Conservation (phyloP, 2,329 filamentous ascomycete species). For the Aspergillus chevalieri region DNA sequence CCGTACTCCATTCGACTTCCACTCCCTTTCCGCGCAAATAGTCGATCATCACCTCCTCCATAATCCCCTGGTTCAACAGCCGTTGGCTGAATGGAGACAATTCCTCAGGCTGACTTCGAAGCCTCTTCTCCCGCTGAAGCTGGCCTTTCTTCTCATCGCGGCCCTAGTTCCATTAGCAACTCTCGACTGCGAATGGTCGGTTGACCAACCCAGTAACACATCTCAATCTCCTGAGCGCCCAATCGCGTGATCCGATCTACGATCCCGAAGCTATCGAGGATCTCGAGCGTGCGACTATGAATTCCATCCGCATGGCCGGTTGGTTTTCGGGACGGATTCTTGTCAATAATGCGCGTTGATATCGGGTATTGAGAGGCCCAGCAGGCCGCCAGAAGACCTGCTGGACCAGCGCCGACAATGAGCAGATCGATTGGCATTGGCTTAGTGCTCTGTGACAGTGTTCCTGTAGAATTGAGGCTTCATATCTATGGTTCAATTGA, state of each 20-base stretch:
- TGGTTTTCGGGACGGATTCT: slow-evolving; percentile 10
- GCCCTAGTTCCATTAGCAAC: neutral
- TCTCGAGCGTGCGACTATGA: slow-evolving; percentile 62
- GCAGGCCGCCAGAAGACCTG: slow-evolving; percentile 11
- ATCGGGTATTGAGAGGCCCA: slow-evolving; percentile 14
- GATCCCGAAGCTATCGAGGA: slow-evolving; percentile 66
- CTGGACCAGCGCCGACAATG: slow-evolving; percentile 1
- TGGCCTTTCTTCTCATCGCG: slow-evolving; percentile 58
- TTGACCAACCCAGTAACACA: slow-evolving; percentile 10
- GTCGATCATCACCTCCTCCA: slow-evolving; percentile 10
- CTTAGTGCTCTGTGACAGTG: neutral
- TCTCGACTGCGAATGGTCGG: neutral
- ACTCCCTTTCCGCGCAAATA: slow-evolving; percentile 1
- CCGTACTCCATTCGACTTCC: slow-evolving; percentile 4
- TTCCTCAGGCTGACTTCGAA: neutral
- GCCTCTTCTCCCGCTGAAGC: slow-evolving; percentile 47
- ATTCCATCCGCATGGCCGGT: slow-evolving; percentile 47
- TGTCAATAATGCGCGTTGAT: slow-evolving; percentile 15
- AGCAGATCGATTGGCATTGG: neutral
- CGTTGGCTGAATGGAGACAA: slow-evolving; percentile 6
- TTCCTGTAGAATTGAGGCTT: too few species aligned
- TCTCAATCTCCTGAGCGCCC: slow-evolving; percentile 14
- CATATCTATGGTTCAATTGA: too few species aligned
- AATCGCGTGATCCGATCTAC: slow-evolving; percentile 51
- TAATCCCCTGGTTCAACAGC: slow-evolving; percentile 10